These are phyloP conservation scores for Waltiozyma sp. DNA, from an alignment of 1,139 yeast species.

Conservation along the genomic window DNA sequence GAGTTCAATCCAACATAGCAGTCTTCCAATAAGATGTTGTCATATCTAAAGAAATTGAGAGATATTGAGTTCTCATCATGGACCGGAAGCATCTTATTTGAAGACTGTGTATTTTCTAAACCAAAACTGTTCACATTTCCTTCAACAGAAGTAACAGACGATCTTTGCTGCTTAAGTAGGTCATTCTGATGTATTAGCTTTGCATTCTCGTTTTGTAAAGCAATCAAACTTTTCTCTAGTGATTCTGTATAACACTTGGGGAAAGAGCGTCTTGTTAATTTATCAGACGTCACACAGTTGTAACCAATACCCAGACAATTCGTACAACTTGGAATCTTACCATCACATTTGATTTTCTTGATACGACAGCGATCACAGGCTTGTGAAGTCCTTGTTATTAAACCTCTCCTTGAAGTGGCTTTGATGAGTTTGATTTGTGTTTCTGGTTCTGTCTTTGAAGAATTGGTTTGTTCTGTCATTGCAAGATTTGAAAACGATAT, in stretches of 20 bases:
- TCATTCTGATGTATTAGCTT: conserved; percentile 7
- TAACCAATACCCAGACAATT: conserved; percentile 55
- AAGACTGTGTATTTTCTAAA: neutral
- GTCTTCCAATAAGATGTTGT: conserved; percentile 13
- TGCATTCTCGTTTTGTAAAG: conserved; percentile 40
- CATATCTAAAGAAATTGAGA: conserved; percentile 14
- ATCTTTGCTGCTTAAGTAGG: conserved; percentile 2
- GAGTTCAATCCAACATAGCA: conserved; percentile 16
- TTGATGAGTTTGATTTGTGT: conserved; percentile 15
- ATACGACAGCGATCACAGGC: conserved; percentile 76
- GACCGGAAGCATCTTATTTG: neutral
- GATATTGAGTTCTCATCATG: conserved; percentile 5
- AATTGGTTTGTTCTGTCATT: neutral
- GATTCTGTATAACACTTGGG: conserved; percentile 73
- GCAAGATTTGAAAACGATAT: neutral
- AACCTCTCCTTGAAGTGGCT: conserved; percentile 11
- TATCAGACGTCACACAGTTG: conserved; percentile 62
- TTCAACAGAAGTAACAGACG: neutral
- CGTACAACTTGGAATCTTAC: conserved; percentile 52
- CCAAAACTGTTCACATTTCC: neutral
- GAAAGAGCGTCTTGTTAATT: conserved; percentile 59
- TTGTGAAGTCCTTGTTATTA: conserved; percentile 43
- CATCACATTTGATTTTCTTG: conserved; percentile 70
- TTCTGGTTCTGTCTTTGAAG: neutral
- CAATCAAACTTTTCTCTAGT: conserved; percentile 49